A percentile compares a stretch with the other conserved stretches of the same genome.
Evolutionary conservation across 1,284 basidiomycete species (phyloP).

Genomic region (Tilletia setariae): DNA sequence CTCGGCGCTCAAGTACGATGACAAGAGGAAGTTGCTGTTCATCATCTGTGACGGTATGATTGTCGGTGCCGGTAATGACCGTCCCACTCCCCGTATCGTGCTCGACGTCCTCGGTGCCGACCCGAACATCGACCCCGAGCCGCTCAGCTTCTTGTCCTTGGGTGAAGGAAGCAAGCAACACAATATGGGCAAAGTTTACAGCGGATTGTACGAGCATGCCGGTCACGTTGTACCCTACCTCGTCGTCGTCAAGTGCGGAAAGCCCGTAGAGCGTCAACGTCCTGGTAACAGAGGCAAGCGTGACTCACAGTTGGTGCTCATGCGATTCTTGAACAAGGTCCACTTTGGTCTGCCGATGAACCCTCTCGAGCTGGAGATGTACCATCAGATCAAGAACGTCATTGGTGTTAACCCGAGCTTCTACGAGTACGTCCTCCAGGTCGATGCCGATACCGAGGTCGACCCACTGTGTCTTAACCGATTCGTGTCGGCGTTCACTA

Average conservation of each 20-base stretch:
- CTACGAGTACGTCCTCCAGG: constrained; percentile 94
- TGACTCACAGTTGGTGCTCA: constrained; percentile 91
- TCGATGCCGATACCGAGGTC: constrained; percentile 91
- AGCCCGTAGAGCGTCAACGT: constrained; percentile 84
- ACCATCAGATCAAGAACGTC: constrained; percentile 98
- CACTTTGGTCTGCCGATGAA: constrained; percentile 97
- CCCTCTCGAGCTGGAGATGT: constrained; percentile 93
- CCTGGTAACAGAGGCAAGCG: constrained; percentile 71
- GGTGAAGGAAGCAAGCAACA: constrained; percentile 94
- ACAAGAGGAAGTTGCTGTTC: constrained; percentile 92
- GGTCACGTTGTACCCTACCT: constrained; percentile 96
- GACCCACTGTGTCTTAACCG: constrained; percentile 80
- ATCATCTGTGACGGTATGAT: constrained; percentile 99
- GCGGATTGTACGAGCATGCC: constrained; percentile 85
- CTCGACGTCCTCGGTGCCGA: constrained; percentile 94
- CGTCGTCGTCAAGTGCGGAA: constrained; percentile 93
- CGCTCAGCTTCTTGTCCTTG: constrained; percentile 85
- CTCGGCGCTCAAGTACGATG: constrained; percentile 90
- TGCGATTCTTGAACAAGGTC: constrained; percentile 98
- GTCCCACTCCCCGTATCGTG: constrained; percentile 68
- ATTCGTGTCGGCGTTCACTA: constrained; percentile 76
- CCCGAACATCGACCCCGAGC: constrained; percentile 87
- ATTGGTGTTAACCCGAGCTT: constrained; percentile 98
- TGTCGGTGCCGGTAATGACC: constrained; percentile 81
- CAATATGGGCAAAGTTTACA: constrained; percentile 98